Evolutionary conservation across 2,329 filamentous ascomycete genomes (phyloP).

Genomic region (Gliomastix tumulicola): DNA sequence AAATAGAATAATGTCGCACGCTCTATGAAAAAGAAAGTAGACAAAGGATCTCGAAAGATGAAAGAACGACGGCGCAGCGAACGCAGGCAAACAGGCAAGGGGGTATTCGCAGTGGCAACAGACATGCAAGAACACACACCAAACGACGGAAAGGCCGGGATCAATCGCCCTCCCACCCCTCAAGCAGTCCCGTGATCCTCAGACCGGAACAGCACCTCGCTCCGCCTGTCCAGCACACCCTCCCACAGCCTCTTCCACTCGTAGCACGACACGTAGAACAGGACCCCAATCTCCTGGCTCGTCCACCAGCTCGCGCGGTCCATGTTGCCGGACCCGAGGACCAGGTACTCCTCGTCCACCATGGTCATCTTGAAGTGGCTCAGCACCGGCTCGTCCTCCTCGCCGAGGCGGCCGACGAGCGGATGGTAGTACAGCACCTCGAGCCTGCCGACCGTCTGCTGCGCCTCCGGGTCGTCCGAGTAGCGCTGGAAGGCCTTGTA

Average conservation of each 20-base stretch:
- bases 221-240: slow-evolving; percentile 24
- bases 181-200: too few species aligned
- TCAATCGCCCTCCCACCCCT: too few species aligned
- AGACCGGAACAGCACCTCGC: slow-evolving; percentile 23
- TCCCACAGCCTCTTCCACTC: slow-evolving; percentile 29
- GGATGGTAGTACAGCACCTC: slow-evolving; percentile 52
- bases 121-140: too few species aligned
- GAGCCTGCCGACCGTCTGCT: slow-evolving; percentile 33
- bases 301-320: slow-evolving; percentile 84
- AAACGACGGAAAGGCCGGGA: too few species aligned
- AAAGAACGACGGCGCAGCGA: too few species aligned
- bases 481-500: slow-evolving; percentile 30
- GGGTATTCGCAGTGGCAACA: too few species aligned
- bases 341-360: slow-evolving; percentile 59
- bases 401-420: slow-evolving; percentile 17
- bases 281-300: slow-evolving; percentile 72
- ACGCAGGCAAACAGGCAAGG: too few species aligned
- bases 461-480: slow-evolving; percentile 29
- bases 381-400: slow-evolving; percentile 56
- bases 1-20: too few species aligned
- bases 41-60: too few species aligned
- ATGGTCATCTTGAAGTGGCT: slow-evolving; percentile 74
- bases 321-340: slow-evolving; percentile 77
- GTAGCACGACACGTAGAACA: slow-evolving; percentile 39
- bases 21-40: too few species aligned